phyloP scores from a whole-genome alignment of 2,329 filamentous ascomycete genomes.

The Ambrosiella beaveri region DNA sequence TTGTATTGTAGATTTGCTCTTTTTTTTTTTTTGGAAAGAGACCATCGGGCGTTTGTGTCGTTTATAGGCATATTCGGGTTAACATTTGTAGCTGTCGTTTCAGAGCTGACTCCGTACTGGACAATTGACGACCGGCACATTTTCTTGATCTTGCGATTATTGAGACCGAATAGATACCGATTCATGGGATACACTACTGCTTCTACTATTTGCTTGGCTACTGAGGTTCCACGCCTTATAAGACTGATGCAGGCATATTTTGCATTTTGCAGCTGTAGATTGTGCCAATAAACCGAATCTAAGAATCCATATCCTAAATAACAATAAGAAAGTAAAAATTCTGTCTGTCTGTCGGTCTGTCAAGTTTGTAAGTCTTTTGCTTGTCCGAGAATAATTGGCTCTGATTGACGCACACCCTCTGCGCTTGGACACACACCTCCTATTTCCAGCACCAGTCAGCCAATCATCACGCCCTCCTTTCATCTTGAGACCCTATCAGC shows the following conservation, averaged over 20 bases:
- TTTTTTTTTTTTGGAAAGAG: not conserved
- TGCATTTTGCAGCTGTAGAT: not conserved
- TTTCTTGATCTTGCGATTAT: not conserved
- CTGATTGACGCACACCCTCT: not conserved
- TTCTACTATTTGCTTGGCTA: not conserved
- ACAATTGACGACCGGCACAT: not conserved
- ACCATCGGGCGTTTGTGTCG: too few relatives aligned
- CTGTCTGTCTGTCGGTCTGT: not conserved
- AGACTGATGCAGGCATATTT: not conserved
- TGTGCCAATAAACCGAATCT: not conserved
- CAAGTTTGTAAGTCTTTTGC: not conserved
- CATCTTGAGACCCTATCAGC: not conserved
- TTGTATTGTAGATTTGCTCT: not conserved
- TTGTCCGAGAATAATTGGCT: slow-evolving; percentile 1
- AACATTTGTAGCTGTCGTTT: too few relatives aligned
- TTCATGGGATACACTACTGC: not conserved
- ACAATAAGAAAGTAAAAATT: not conserved
- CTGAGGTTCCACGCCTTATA: not conserved
- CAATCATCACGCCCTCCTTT: not conserved
- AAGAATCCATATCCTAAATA: not conserved
- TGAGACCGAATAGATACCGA: not conserved
- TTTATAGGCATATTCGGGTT: not conserved
- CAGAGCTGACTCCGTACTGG: not conserved
- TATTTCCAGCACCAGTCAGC: not conserved
- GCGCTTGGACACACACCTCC: slow-evolving; percentile 1